A percentile compares a stretch with the other conserved stretches of the same genome.
These are phyloP conservation scores for Pseudozyma hubeiensis DNA, from an alignment of 1,284 basidiomycete genomes.

Conservation along the genomic window DNA sequence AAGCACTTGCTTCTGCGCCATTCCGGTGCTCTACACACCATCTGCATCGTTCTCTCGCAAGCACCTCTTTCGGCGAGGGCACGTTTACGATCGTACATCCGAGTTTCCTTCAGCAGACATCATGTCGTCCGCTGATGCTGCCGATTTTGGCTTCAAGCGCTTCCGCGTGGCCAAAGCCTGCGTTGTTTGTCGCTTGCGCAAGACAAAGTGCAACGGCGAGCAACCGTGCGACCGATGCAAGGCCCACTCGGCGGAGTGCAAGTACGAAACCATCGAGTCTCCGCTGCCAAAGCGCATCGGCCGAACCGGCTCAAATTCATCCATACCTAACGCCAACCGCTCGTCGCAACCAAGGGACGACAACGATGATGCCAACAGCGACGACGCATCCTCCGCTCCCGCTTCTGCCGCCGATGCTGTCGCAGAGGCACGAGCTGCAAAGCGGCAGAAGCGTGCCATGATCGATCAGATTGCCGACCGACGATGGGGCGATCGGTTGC, in stretches of 20 bases:
- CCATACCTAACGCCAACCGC: constrained; percentile 9
- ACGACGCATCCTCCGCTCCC: constrained; percentile 6
- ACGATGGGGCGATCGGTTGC: constrained; percentile 33
- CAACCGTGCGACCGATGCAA: constrained; percentile 52
- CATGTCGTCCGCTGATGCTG: constrained; percentile 52
- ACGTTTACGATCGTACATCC: background rate
- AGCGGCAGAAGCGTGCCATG: constrained; percentile 41
- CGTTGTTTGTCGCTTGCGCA: constrained; percentile 45
- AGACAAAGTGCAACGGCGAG: constrained; percentile 51
- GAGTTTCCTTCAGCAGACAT: background rate
- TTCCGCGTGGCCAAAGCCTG: constrained; percentile 45
- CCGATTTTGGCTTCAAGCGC: constrained; percentile 49
- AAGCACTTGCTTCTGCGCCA: no score
- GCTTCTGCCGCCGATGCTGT: constrained; percentile 8
- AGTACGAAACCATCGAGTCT: constrained; percentile 43
- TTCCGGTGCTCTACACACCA: background rate
- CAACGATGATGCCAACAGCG: constrained; percentile 16
- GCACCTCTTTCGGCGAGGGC: background rate
- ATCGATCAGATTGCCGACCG: constrained; percentile 47
- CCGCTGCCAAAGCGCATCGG: constrained; percentile 27
- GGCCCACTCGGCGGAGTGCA: constrained; percentile 47
- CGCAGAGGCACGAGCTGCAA: constrained; percentile 28
- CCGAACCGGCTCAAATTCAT: constrained; percentile 24
- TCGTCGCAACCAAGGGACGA: constrained; percentile 16
- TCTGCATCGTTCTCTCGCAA: background rate